Conservation (phyloP, 2,329 filamentous ascomycete genomes). For the Alternaria dauci region DNA sequence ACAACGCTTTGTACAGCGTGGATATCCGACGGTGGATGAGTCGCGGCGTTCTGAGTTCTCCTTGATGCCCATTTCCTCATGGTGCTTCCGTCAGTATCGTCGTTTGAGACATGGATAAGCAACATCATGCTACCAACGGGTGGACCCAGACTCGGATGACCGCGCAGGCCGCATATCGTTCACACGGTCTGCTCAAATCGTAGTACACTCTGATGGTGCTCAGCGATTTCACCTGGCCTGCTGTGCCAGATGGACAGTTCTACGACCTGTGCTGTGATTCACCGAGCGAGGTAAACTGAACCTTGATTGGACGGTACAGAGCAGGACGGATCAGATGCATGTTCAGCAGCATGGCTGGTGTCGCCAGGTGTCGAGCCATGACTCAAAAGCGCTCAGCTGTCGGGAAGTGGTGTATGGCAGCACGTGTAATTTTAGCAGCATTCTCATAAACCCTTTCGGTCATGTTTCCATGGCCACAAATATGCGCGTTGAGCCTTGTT, state of each 20-base stretch:
- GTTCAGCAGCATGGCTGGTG: slow-evolving; percentile 3
- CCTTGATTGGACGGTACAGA: not conserved
- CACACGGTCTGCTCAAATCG: slow-evolving; percentile 22
- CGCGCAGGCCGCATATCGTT: slow-evolving; percentile 17
- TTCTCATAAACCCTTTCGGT: slow-evolving; percentile 37
- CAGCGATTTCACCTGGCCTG: slow-evolving; percentile 12
- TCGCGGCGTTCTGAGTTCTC: slow-evolving; percentile 17
- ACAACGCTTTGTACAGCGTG: slow-evolving; percentile 7
- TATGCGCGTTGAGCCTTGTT: not conserved
- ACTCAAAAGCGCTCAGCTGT: slow-evolving; percentile 9
- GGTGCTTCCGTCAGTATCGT: slow-evolving; percentile 12
- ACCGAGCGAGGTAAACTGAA: slow-evolving; percentile 1
- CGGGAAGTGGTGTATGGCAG: slow-evolving; percentile 18
- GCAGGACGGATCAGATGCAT: slow-evolving; percentile 5
- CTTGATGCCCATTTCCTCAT: slow-evolving; percentile 13
- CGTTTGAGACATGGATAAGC: slow-evolving; percentile 16
- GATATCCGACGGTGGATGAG: slow-evolving; percentile 10
- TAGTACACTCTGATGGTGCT: slow-evolving; percentile 14
- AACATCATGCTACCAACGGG: slow-evolving; percentile 10
- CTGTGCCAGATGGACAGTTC: slow-evolving; percentile 4
- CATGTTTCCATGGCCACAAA: slow-evolving; percentile 8
- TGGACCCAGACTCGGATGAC: slow-evolving; percentile 12
- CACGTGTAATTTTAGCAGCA: slow-evolving; percentile 45
- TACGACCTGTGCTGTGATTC: slow-evolving; percentile 5
- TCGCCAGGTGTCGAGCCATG: not conserved